A percentile compares a stretch with the other conserved stretches of the same genome.
phyloP scores from a whole-genome alignment of 2,329 filamentous ascomycete species.

The Colletotrichum sidae region DNA sequence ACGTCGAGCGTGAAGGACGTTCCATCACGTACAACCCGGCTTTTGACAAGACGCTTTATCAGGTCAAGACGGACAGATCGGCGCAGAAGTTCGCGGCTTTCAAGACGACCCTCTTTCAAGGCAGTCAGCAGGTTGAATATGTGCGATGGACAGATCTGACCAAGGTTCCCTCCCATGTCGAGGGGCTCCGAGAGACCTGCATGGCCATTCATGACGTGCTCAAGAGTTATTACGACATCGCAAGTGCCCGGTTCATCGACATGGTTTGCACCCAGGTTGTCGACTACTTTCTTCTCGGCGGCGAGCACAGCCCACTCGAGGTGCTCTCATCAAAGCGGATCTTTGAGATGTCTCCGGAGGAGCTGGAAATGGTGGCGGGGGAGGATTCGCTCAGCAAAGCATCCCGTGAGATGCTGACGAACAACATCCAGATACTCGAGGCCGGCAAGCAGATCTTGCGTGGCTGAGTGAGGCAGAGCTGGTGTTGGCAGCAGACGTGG shows the following conservation, averaged over 20 bases:
- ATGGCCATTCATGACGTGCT: conserved; percentile 71
- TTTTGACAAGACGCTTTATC: conserved; percentile 56
- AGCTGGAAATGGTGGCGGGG: conserved; percentile 68
- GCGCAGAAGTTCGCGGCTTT: not conserved
- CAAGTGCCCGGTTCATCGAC: conserved; percentile 72
- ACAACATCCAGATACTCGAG: conserved; percentile 59
- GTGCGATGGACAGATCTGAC: conserved; percentile 5
- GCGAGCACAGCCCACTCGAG: conserved; percentile 61
- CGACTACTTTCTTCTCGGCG: conserved; percentile 63
- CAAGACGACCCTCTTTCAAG: fast-evolving
- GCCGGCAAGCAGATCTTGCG: conserved; percentile 43
- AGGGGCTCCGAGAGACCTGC: conserved; percentile 43
- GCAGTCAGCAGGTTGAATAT: not conserved
- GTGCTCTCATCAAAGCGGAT: conserved; percentile 65
- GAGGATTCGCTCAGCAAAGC: conserved; percentile 60
- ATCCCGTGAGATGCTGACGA: conserved; percentile 55
- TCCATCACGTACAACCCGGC: conserved; percentile 64
- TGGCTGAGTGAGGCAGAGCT: not conserved
- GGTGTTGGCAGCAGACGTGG: no score
- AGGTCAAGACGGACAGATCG: not conserved
- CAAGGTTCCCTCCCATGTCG: not conserved
- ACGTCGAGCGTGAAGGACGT: conserved; percentile 59
- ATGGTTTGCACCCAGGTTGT: conserved; percentile 69
- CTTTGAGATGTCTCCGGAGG: conserved; percentile 55
- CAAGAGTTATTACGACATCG: conserved; percentile 70